These are phyloP conservation scores for Arthrobotrys sinensis DNA, from an alignment of 2,329 filamentous ascomycete species.

Conservation along the genomic window DNA sequence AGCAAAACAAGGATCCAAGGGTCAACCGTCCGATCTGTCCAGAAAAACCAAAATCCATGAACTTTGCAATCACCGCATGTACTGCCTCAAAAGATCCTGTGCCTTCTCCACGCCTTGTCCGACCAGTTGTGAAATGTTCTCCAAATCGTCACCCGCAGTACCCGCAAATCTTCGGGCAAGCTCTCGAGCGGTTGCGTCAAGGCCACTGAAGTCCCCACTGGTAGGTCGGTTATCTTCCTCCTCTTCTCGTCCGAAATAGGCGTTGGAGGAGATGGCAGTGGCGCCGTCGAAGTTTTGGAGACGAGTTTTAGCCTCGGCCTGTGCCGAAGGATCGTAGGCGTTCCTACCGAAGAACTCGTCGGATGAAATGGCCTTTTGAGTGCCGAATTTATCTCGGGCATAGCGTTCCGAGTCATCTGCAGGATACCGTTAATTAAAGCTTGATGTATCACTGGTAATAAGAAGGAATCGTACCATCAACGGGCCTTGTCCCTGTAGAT, in stretches of 20 bases:
- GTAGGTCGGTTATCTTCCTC: constrained; percentile 73
- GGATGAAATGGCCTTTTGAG: constrained; percentile 95
- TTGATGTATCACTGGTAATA: background rate
- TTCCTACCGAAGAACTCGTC: constrained; percentile 98
- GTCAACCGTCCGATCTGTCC: background rate
- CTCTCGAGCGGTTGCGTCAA: constrained; percentile 95
- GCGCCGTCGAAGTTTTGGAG: constrained; percentile 95
- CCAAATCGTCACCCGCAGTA: constrained; percentile 94
- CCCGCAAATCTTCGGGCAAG: constrained; percentile 96
- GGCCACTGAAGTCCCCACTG: constrained; percentile 78
- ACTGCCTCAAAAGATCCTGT: constrained; percentile 80
- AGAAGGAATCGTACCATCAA: constrained; percentile 73
- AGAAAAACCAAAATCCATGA: constrained; percentile 23
- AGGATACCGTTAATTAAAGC: background rate
- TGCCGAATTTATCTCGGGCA: constrained; percentile 88
- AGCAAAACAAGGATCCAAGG: background rate
- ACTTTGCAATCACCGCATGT: constrained; percentile 68
- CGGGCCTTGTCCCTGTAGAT: constrained; percentile 81
- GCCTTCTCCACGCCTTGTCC: constrained; percentile 88
- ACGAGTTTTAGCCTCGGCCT: constrained; percentile 87
- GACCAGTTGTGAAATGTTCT: constrained; percentile 85
- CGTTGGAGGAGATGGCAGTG: constrained; percentile 92
- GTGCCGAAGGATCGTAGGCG: constrained; percentile 82
- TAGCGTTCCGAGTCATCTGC: constrained; percentile 83
- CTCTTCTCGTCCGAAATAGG: constrained; percentile 95